Evolutionary conservation across 306 rosid species (phyloP), one percentile per base, ranked within the genome.

Genomic region (Rosa lucieae): DNA sequence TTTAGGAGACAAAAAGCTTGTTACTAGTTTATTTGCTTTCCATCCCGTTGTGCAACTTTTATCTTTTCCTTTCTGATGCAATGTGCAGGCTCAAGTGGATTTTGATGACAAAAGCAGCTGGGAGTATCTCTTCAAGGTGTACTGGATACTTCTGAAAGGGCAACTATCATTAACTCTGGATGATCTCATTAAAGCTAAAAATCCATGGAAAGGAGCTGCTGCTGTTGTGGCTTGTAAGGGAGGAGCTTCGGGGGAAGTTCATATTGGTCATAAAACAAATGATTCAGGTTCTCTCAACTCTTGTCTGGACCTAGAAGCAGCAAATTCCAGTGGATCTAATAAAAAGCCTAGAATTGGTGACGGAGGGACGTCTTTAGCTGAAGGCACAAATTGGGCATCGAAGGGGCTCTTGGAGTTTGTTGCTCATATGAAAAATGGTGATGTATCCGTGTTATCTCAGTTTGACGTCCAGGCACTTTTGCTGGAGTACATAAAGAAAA

Each of bases 91-190:
- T 70, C 86, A 84, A 79, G 99, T 93, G 83, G 98, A 96, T 90
- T 96, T 96, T 84, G 99, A 96, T 81, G 99, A 96, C 89, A 89
- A 82, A 84, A 89, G 84, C 87, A 96, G 98, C 82, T 96, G 98
- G 98, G 99, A 96, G 90, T 96, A 96, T 90, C 99, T 96, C 78
- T 96, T 96, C 89, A 96, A 96, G 90, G 87, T 93, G 78, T 96
- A 96, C 79, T 96, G 99, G 99, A 59, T 84, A 52, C 84, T 82
- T 78, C 84, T 96, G 87, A 93, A 96, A 79, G 89, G 73, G 78
- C 89, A 90, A 78, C 75, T 93, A 3, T 93, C 97, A 37, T 90
- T 96, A 84, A 91, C 96, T 42, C 71, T 88, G 69, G 96, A 93
- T 77, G 99, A 96, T 82, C 84, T 96, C 66, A 58, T 84, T 76